These are phyloP conservation scores for Ophiostoma tasmaniense DNA, from an alignment of 2,329 filamentous ascomycete species.

Conservation along the genomic window DNA sequence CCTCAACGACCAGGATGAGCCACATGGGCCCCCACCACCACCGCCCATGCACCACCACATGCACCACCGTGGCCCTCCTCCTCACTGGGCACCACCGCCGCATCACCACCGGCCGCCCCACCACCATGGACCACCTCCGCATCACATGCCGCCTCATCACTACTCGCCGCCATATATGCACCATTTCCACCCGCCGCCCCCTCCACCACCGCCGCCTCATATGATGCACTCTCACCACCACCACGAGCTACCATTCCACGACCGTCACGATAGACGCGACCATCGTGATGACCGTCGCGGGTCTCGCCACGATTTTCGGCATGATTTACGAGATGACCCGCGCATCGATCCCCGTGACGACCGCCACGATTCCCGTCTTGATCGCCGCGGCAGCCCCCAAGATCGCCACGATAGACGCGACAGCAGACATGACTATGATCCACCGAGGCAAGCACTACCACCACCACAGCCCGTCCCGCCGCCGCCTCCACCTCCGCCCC, in stretches of 20 bases:
- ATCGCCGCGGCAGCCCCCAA: neutral
- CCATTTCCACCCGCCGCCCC: conserved; percentile 7
- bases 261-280: neutral
- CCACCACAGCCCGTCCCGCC: conserved; percentile 2
- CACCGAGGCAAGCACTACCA: neutral
- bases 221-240: conserved; percentile 13
- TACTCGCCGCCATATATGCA: conserved; percentile 10
- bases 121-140: neutral
- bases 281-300: neutral
- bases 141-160: conserved; percentile 9
- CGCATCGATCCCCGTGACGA: neutral
- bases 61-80: conserved; percentile 2
- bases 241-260: conserved; percentile 10
- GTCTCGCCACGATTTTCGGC: conserved; percentile 3
- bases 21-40: neutral
- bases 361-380: neutral
- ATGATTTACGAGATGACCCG: conserved; percentile 6
- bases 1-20: conserved; percentile 19
- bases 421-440: neutral
- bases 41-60: conserved; percentile 5
- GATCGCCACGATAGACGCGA: neutral
- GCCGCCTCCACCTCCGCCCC: conserved; percentile 2
- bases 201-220: conserved; percentile 10
- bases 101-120: neutral
- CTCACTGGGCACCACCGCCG: conserved; percentile 6